Base-by-base conservation (phyloP, 1,139 yeast species). In the Pichia sp. region DNA sequence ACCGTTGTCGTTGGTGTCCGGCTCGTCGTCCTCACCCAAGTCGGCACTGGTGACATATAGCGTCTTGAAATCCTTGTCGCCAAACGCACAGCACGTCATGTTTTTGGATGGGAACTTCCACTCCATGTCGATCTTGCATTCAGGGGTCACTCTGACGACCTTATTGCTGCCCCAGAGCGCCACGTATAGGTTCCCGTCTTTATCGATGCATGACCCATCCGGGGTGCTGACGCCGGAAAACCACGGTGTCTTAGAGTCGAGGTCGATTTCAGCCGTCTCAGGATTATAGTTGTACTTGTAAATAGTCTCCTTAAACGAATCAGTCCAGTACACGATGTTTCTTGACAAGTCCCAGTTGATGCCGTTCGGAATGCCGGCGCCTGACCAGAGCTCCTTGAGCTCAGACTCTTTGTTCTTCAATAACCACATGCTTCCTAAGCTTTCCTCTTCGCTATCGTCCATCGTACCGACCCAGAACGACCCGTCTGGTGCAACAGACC, bases 401-500 rank as follows among this genome's bases (percentile, higher is more conserved):
- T 50, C 41, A 14, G 55, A 53, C 30, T 56, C 48, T 52, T 72
- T 74, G n/a, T 72, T 64, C 44, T 71, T 64, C 48, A 78, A 68
- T 41, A 77, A 68, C 65, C 74, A 79, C 58, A 80, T 67, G 46
- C 67, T 67, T 0, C 85, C 85, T 50, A 74, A 76, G 14, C 65
- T 54, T 6, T 70, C 68, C 2, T 63, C 64, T 1, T 71, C 73
- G 38, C 68, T 71, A 27, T 60, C 61, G 61, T 84, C 84, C 91
- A 87, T 86, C n/a, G 87, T 75, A 1, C 93, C 93, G 53, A 85
- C 77, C 80, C 87, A 84, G 53, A 86, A 75, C 60, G 83, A 76
- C 0, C 93, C 92, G 69, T 81, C 74, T 1, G 86, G 85, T 54
- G 85, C 87, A 49, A 86, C 76, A 50, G 81, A 79, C 0, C 92